Conservation (phyloP, 1,139 yeast species). For the Pneumocystis canis region DNA sequence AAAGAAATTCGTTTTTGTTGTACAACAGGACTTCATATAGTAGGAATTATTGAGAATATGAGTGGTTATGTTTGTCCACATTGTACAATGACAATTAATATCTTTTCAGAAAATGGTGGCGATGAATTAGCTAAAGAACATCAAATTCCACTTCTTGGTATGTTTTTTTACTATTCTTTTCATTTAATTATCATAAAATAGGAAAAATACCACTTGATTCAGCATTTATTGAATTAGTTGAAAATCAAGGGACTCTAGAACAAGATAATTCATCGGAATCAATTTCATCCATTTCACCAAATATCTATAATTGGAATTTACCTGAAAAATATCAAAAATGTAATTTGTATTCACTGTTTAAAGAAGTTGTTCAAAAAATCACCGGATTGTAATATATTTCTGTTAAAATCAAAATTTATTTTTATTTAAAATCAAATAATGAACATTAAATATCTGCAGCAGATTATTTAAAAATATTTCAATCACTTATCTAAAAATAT, state of each 20-base stretch:
- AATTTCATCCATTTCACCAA: background rate
- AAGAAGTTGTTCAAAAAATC: background rate
- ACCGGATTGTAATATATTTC: background rate
- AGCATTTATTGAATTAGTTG: background rate
- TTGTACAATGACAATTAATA: constrained; percentile 74
- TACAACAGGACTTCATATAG: constrained; percentile 62
- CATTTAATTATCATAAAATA: background rate
- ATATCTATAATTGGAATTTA: background rate
- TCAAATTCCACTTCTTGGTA: constrained; percentile 58
- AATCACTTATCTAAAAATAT: too few relatives aligned
- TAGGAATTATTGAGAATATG: constrained; percentile 93
- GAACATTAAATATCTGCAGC: too few relatives aligned
- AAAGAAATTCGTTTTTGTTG: constrained; percentile 87
- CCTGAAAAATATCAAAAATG: background rate
- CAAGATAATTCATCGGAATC: background rate
- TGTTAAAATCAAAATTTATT: background rate
- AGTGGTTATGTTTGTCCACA: constrained; percentile 91
- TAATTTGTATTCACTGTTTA: background rate
- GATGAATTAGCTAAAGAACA: constrained; percentile 45
- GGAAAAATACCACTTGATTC: constrained; percentile 1
- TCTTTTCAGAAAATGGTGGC: constrained; percentile 94
- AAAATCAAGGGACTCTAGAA: background rate
- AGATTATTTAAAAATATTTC: too few relatives aligned
- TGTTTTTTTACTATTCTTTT: constrained; percentile 26
- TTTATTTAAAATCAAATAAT: too few relatives aligned